Base-by-base conservation (phyloP, 2,329 filamentous ascomycete genomes). In the Aspergillus chevalieri region DNA sequence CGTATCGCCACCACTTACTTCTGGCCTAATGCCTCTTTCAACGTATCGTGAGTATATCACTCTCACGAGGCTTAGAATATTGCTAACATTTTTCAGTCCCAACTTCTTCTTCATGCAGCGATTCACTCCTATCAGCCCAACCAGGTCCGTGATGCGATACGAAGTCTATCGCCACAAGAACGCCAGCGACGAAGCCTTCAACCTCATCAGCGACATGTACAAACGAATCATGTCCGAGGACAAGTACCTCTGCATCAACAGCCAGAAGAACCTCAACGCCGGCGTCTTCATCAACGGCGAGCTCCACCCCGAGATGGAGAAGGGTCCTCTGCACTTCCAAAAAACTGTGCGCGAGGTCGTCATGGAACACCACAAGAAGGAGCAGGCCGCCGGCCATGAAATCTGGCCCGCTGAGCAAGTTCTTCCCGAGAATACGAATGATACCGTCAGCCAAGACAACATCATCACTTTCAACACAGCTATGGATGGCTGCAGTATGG, bases 101-200 rank as follows among this genome's bases (percentile, higher is more conserved):
- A 70, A 83, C 65, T 83, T 83, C 68, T 78, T 84, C 69, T 80
- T 81, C 69, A 78, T 83, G 48, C 79, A 83, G 61, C 71, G 79
- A 49, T 83, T 83, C 63, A 71, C 83, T 12, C 82, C 82, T 12
- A 73, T 68, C 46, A 69, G 72, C 2, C 72, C 81, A 1, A 72
- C 66, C 43, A 74, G 67, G 36, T 77, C 76, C 2, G 68, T 70
- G 33, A 83, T 84, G 76, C 72, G 73, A 52, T 84, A 84, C 64
- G 78, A 84, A 60, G 78, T 84, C 44, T 84, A 75, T 71, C 74
- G 78, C 52, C 78, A 83, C 72, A 81, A 79, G 64, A 66, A 78
- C 60, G 75, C 80, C 2, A 73, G 70, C 22, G 76, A 83, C 17
- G 78, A 77, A 30, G 76, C 81, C 52, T 84, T 84, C 59, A 65